Base-by-base conservation (phyloP, 2,329 filamentous ascomycete genomes). In the Elsinoe arachidis region DNA sequence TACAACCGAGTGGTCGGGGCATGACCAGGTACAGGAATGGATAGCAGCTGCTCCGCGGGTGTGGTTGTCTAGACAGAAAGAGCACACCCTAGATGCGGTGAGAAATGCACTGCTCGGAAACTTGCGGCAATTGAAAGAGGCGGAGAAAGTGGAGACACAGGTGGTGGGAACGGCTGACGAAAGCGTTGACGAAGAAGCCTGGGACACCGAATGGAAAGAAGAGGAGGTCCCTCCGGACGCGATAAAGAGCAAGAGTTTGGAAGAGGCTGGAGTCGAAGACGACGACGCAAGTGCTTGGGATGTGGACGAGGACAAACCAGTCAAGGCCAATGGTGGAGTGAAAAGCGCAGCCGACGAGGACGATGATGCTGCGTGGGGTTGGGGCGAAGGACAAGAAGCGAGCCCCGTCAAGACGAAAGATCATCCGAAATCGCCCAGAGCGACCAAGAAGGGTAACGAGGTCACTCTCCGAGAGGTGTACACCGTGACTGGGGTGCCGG, bases 131-230 rank as follows among this genome's bases (percentile, higher is more conserved):
- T 79, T 85, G 12, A 86, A 82, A 63, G 77, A 80, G 46, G 90
- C 95, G 1, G 90, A 96, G 69, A 83, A 87, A 64, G 78, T 95
- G 1, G 92, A 97, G 70, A 95, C 85, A 51, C 86, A 93, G 65
- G 83, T 86, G 60, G 76, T 90, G 37, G 73, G 80, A 19, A 78
- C 77, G 12, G 70, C 72, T 12, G 74, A 76, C 1, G 38, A 57
- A 73, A 78, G 57, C 14, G 64, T 70, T 30, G 67, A 53, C 4
- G 66, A 74, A 3, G 74, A 78, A 56, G 88, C 90, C 47, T 95
- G 90, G 88, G 85, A 88, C 64, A 82, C 83, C 44, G 85, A 82
- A 11, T 96, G 91, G 90, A 83, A 85, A 58, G 86, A 85, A 1
- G 83, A 85, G 19, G 56, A 64, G 19, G 44, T 53, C 5, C 15